phyloP scores from a whole-genome alignment of 768 basidiomycete species.

The Gautieria morchelliformis region DNA sequence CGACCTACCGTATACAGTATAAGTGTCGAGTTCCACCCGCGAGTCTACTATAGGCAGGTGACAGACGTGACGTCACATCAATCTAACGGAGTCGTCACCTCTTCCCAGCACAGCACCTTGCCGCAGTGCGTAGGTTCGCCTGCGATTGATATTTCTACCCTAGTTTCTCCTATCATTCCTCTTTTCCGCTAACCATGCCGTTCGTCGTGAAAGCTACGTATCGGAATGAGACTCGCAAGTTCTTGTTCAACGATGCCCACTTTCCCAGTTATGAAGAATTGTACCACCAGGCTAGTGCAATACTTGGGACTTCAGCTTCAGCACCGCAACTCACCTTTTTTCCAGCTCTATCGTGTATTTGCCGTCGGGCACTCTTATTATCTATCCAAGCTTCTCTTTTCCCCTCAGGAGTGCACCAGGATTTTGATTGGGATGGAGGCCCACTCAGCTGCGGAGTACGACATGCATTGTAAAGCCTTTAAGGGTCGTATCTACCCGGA shows the following conservation, averaged over 20 bases:
- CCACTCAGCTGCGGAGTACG: constrained; percentile 49
- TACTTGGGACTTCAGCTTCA: constrained; percentile 3
- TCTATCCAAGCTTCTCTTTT: constrained; percentile 62
- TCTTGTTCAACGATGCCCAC: constrained; percentile 41
- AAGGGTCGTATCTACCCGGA: constrained; percentile 42
- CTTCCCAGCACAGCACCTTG: too few relatives aligned
- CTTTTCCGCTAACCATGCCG: constrained; percentile 15
- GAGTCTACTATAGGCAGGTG: too few relatives aligned
- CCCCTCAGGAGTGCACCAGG: constrained; percentile 45
- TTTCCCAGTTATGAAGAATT: constrained; percentile 62
- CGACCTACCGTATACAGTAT: too few relatives aligned
- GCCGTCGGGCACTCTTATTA: constrained; percentile 49
- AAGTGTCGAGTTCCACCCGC: too few relatives aligned
- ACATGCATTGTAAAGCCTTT: constrained; percentile 38
- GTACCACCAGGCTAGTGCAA: constrained; percentile 44
- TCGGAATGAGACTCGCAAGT: constrained; percentile 54
- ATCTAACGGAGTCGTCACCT: too few relatives aligned
- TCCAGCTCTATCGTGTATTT: constrained; percentile 64
- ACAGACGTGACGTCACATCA: too few relatives aligned
- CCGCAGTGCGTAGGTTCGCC: too few relatives aligned
- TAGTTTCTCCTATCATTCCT: too few relatives aligned
- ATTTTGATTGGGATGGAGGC: constrained; percentile 57
- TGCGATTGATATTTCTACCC: too few relatives aligned
- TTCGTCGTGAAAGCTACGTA: constrained; percentile 79
- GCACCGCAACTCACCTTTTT: constrained; percentile 13